phyloP scores from a whole-genome alignment of 2,329 filamentous ascomycete genomes.

The Hypoxylon sp. region DNA sequence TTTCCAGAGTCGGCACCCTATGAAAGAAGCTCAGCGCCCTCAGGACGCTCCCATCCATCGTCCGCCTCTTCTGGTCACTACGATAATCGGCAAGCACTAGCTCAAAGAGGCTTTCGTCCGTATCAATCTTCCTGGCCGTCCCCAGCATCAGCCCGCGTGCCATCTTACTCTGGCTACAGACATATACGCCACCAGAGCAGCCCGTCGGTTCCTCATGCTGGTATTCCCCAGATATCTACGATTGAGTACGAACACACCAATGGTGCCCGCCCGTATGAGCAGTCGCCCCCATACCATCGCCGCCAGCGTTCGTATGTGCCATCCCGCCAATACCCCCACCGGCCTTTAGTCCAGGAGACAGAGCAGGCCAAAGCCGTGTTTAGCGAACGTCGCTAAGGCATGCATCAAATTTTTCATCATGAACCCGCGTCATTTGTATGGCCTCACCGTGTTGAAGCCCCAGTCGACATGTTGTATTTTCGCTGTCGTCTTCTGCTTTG shows the following conservation, averaged over 20 bases:
- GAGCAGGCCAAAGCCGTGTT: conserved; percentile 44
- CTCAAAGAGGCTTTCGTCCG: conserved; percentile 21
- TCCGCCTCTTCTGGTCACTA: conserved; percentile 44
- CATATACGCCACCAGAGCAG: conserved; percentile 55
- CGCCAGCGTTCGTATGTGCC: conserved; percentile 40
- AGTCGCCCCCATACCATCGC: conserved; percentile 30
- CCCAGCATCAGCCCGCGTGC: neutral
- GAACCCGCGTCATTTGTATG: neutral
- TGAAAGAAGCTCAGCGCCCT: conserved; percentile 39
- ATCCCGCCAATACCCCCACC: conserved; percentile 21
- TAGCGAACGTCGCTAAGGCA: conserved; percentile 44
- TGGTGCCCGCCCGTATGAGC: conserved; percentile 24
- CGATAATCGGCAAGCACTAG: conserved; percentile 37
- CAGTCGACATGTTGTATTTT: conserved; percentile 2
- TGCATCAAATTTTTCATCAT: neutral
- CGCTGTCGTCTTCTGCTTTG: conserved; percentile 5
- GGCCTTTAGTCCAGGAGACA: conserved; percentile 39
- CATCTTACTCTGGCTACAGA: conserved; percentile 30
- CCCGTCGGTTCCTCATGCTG: conserved; percentile 40
- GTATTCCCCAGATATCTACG: conserved; percentile 21
- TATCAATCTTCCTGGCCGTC: conserved; percentile 24
- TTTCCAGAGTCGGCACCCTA: conserved; percentile 38
- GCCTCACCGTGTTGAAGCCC: neutral
- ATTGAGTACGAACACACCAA: conserved; percentile 33
- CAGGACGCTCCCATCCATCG: conserved; percentile 29